A percentile compares a stretch with the other conserved stretches of the same genome.
Evolutionary conservation across 108 stramenopile genomes (phyloP).

Genomic region (Mayamaea pseudoterrestris): DNA sequence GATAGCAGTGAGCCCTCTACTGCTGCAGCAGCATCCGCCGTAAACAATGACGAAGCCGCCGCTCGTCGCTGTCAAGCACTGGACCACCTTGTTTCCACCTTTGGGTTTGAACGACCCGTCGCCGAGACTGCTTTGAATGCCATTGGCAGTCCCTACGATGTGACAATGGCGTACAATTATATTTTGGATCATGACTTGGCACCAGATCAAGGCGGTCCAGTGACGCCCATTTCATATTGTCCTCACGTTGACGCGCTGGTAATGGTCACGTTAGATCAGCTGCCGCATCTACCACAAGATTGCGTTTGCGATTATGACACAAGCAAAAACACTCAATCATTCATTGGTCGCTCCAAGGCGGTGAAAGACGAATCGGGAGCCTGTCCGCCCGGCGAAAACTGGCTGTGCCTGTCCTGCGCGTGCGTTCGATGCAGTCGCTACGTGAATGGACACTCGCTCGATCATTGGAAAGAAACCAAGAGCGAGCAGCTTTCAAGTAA

Average conservation of each 20-base stretch:
- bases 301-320: no score
- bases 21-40: background rate
- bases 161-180: constrained; percentile 23
- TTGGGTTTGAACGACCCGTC: constrained; percentile 2
- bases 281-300: constrained; percentile 1
- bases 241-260: constrained; percentile 54
- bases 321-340: no score
- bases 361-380: constrained; percentile 4
- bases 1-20: no score
- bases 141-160: constrained; percentile 2
- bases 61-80: background rate
- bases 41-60: background rate
- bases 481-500: no score
- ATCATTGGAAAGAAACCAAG: constrained; percentile 58
- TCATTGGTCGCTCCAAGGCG: constrained; percentile 2
- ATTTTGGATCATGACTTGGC: constrained; percentile 45
- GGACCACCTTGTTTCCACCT: constrained; percentile 4
- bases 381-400: constrained; percentile 56
- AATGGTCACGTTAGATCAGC: background rate
- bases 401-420: constrained; percentile 57
- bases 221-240: constrained; percentile 51
- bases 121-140: constrained; percentile 7
- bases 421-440: constrained; percentile 55
- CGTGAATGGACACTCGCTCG: constrained; percentile 53
- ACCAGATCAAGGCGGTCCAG: constrained; percentile 50